Evolutionary conservation across 495 filamentous ascomycete genomes (phyloP).

Genomic region (Venustampulla echinocandica): DNA sequence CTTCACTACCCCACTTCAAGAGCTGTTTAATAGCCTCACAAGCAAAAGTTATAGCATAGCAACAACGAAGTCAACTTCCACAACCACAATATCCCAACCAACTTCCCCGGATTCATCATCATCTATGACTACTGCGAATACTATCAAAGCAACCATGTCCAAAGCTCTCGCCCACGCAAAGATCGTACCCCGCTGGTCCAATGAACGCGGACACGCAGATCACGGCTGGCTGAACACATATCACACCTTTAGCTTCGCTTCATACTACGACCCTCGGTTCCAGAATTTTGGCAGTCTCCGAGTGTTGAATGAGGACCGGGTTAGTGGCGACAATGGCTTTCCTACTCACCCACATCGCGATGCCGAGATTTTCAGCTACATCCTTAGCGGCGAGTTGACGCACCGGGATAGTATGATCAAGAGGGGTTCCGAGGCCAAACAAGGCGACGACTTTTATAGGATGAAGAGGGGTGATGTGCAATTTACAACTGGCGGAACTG

Average conservation of each 20-base stretch:
- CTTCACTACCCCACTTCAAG: conserved; percentile 23
- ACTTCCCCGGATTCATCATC: not conserved
- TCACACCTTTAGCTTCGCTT: conserved; percentile 74
- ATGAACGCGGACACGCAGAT: conserved; percentile 59
- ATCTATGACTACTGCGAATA: conserved; percentile 16
- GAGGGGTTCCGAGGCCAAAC: conserved; percentile 40
- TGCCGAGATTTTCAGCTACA: conserved; percentile 79
- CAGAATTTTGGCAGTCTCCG: conserved; percentile 60
- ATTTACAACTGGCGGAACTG: conserved; percentile 71
- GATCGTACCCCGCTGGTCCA: conserved; percentile 52
- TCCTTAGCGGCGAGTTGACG: conserved; percentile 68
- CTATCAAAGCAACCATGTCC: conserved; percentile 36
- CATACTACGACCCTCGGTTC: conserved; percentile 59
- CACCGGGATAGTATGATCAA: conserved; percentile 69
- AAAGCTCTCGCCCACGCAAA: conserved; percentile 52
- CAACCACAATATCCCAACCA: not conserved
- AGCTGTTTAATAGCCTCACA: conserved; percentile 16
- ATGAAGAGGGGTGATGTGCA: conserved; percentile 74
- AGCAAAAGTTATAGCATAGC: conserved; percentile 8
- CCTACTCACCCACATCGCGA: conserved; percentile 73
- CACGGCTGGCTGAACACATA: conserved; percentile 80
- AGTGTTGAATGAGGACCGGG: conserved; percentile 78
- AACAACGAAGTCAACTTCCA: not conserved
- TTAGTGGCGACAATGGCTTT: conserved; percentile 58
- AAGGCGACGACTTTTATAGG: conserved; percentile 52